These are phyloP conservation scores for Thermothielavioides terrestris DNA, from an alignment of 495 filamentous ascomycete species.

Conservation along the genomic window DNA sequence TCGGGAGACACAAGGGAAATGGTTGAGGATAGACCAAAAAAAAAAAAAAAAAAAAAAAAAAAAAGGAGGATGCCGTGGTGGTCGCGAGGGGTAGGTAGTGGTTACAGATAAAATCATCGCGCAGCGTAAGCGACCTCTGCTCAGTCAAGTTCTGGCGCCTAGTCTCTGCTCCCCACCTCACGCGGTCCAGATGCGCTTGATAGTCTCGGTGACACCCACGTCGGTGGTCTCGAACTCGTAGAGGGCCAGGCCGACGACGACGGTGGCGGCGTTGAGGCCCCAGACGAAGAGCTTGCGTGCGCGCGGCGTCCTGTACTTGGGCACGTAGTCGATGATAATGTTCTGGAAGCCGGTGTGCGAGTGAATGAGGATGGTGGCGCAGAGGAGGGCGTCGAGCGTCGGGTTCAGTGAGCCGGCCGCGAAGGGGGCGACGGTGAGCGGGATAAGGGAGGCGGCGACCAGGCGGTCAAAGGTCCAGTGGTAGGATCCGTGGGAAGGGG, in stretches of 20 bases:
- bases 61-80: constrained; percentile 6
- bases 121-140: too few relatives aligned
- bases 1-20: constrained; percentile 8
- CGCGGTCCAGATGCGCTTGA: constrained; percentile 80
- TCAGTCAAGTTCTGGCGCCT: background rate
- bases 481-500: constrained; percentile 80
- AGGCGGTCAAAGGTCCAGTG: constrained; percentile 96
- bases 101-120: background rate
- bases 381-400: constrained; percentile 74
- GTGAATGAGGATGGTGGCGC: constrained; percentile 76
- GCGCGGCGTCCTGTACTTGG: constrained; percentile 58
- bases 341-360: constrained; percentile 91
- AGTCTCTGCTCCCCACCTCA: constrained; percentile 13
- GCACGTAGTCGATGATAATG: constrained; percentile 85
- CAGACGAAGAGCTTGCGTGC: constrained; percentile 56
- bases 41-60: constrained; percentile 2
- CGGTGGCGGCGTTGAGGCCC: constrained; percentile 68
- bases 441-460: constrained; percentile 67
- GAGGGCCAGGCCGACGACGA: constrained; percentile 74
- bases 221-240: constrained; percentile 99
- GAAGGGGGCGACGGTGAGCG: constrained; percentile 84
- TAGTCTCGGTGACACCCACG: constrained; percentile 81
- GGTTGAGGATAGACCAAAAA: background rate
- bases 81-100: background rate
- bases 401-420: constrained; percentile 86